Percentiles rank a stretch among this genome's conserved stretches.
Evolutionary conservation across 495 filamentous ascomycete species (phyloP).

Genomic region (Talaromyces wortmannii): DNA sequence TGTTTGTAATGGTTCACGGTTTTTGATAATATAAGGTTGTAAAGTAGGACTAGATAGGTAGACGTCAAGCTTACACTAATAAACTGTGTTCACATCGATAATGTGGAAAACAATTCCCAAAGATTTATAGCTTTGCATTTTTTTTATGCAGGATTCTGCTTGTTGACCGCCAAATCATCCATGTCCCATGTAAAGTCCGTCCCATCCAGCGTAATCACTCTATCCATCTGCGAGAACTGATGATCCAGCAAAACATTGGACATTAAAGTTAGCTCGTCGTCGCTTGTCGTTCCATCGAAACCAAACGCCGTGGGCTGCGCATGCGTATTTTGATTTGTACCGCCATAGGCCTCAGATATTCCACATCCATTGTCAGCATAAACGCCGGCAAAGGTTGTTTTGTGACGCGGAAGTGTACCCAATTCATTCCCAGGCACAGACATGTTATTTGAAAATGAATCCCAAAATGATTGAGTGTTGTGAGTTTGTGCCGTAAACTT

Average conservation of each 20-base stretch:
- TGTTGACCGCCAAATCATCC: not conserved
- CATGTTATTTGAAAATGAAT: not conserved
- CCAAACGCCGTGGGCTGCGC: not conserved
- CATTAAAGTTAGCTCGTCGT: slow-evolving; percentile 22
- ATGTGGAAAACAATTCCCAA: too few relatives aligned
- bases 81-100: too few relatives aligned
- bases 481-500: not conserved
- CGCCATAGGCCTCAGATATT: not conserved
- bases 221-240: slow-evolving; percentile 27
- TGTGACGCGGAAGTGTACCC: not conserved
- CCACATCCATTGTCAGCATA: not conserved
- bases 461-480: not conserved
- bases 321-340: not conserved
- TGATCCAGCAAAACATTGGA: slow-evolving; percentile 28
- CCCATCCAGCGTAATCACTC: slow-evolving; percentile 26
- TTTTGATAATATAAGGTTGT: not conserved
- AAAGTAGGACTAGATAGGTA: not conserved
- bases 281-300: not conserved
- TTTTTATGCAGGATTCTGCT: too few relatives aligned
- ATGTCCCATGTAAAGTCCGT: not conserved
- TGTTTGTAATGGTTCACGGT: not conserved
- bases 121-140: too few relatives aligned
- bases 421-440: not conserved
- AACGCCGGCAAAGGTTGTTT: not conserved
- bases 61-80: too few relatives aligned